A percentile compares a stretch with the other conserved stretches of the same genome.
These are phyloP conservation scores for Cystofilobasidium bisporidii DNA, from an alignment of 768 basidiomycete genomes.

Conservation along the genomic window DNA sequence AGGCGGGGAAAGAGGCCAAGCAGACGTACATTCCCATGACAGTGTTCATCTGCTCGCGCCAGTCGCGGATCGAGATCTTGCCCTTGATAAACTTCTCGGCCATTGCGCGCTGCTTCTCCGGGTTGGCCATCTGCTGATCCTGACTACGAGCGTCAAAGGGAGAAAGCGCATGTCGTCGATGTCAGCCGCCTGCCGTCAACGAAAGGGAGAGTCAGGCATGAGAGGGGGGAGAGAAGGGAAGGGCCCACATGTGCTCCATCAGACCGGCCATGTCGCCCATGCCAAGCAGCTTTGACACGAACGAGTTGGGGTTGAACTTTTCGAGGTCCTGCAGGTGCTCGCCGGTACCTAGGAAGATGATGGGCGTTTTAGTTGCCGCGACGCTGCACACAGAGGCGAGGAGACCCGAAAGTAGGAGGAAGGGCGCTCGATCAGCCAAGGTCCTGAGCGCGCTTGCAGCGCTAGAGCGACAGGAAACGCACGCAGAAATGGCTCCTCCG, in stretches of 20 bases:
- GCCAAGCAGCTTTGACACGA: constrained; percentile 91
- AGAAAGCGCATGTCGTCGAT: neutral
- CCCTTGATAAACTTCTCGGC: constrained; percentile 91
- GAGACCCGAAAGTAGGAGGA: no score
- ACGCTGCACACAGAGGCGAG: constrained; percentile 51
- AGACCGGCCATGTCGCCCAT: constrained; percentile 93
- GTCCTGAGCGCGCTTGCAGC: neutral
- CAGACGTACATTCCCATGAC: constrained; percentile 95
- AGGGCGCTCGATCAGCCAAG: neutral
- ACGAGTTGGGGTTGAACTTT: constrained; percentile 87
- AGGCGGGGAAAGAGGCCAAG: neutral
- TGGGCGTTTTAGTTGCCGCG: constrained; percentile 96
- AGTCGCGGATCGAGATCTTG: constrained; percentile 90
- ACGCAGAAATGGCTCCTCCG: constrained; percentile 98
- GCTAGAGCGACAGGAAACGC: constrained; percentile 38
- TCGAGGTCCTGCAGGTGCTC: constrained; percentile 98
- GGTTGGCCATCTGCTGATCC: constrained; percentile 82
- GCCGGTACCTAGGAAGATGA: constrained; percentile 95
- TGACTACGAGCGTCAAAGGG: constrained; percentile 43
- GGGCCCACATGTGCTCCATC: constrained; percentile 90
- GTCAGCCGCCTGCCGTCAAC: no score
- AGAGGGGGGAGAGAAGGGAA: no score
- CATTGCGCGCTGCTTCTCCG: constrained; percentile 96
- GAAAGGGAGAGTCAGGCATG: no score
- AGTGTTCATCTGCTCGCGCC: constrained; percentile 93